Percentiles rank a stretch among this genome's conserved stretches.
Evolutionary conservation across 192 early-diverging fungal genomes (phyloP).

Genomic region (Neocallimastix lanati): DNA sequence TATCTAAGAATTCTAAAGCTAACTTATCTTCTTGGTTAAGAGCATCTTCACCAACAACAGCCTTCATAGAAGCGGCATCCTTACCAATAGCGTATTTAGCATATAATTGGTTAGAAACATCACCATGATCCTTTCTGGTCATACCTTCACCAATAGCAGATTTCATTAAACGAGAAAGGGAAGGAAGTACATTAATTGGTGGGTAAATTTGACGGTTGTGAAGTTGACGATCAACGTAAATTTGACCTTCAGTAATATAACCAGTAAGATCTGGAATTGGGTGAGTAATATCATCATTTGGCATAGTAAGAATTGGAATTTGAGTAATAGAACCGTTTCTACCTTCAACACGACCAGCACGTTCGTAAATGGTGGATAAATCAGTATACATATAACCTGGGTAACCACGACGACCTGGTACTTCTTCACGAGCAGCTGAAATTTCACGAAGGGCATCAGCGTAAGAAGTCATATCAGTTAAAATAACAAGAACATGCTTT

Average conservation of each 20-base stretch:
- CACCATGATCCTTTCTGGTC: slow-evolving; percentile 95
- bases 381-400: slow-evolving; percentile 99
- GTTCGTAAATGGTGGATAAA: slow-evolving; percentile 98
- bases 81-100: slow-evolving; percentile 99
- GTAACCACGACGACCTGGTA: slow-evolving; percentile 97
- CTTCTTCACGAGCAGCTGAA: slow-evolving; percentile 97
- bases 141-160: slow-evolving; percentile 94
- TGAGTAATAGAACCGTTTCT: slow-evolving; percentile 97
- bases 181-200: slow-evolving; percentile 97
- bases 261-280: slow-evolving; percentile 99
- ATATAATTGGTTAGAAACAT: slow-evolving; percentile 98
- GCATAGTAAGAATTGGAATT: slow-evolving; percentile 99
- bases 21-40: slow-evolving; percentile 96
- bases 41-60: slow-evolving; percentile 98
- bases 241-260: slow-evolving; percentile 99
- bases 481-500: slow-evolving; percentile 96
- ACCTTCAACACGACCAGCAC: slow-evolving; percentile 91
- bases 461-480: slow-evolving; percentile 99
- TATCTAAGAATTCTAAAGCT: slow-evolving; percentile 91
- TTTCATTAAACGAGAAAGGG: slow-evolving; percentile 98
- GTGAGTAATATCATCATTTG: slow-evolving; percentile 99
- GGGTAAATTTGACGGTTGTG: slow-evolving; percentile 99
- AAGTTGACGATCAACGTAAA: slow-evolving; percentile 95
- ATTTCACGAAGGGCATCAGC: slow-evolving; percentile 98
- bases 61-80: slow-evolving; percentile 98